A percentile compares a stretch with the other conserved stretches of the same genome.
These are phyloP conservation scores for Raffaelea deltoideospora DNA, from an alignment of 2,329 filamentous ascomycete genomes.

Conservation along the genomic window DNA sequence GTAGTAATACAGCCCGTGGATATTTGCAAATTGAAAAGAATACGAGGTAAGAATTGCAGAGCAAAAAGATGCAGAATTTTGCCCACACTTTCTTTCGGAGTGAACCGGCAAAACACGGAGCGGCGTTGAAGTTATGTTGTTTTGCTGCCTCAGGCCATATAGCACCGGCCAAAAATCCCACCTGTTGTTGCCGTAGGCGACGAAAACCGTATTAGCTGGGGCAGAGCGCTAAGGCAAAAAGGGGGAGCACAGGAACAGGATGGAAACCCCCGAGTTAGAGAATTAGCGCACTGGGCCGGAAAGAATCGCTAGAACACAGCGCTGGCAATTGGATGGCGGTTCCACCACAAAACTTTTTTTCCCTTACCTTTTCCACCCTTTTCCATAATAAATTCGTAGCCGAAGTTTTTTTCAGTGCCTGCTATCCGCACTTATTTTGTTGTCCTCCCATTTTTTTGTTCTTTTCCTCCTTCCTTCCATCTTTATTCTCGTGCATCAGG, in stretches of 20 bases:
- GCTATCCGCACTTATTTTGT: conserved; percentile 25
- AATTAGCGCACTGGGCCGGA: conserved; percentile 21
- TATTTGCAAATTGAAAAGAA: too few relatives aligned
- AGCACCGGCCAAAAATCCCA: conserved; percentile 5
- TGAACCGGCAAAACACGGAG: neutral
- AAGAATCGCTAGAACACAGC: conserved; percentile 38
- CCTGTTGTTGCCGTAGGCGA: neutral
- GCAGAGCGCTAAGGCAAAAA: too few relatives aligned
- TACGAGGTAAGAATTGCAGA: too few relatives aligned
- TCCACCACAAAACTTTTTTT: conserved; percentile 14
- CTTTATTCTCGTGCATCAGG: conserved; percentile 8
- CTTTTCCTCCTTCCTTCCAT: conserved; percentile 17
- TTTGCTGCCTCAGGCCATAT: too few relatives aligned
- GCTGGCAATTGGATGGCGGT: conserved; percentile 1
- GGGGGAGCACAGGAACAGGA: too few relatives aligned
- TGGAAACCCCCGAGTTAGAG: too few relatives aligned
- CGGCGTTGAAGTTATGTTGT: too few relatives aligned
- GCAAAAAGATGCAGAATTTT: too few relatives aligned
- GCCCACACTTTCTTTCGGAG: too few relatives aligned
- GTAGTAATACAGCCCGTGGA: too few relatives aligned
- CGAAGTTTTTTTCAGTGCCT: conserved; percentile 9
- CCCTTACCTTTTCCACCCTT: conserved; percentile 1
- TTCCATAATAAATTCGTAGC: conserved; percentile 4
- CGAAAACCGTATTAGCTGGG: too few relatives aligned
- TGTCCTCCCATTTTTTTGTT: conserved; percentile 16